Percentiles rank a stretch among this genome's conserved stretches.
phyloP scores from a whole-genome alignment of 139 green algal genomes.

The Tetradesmus obliquus region DNA sequence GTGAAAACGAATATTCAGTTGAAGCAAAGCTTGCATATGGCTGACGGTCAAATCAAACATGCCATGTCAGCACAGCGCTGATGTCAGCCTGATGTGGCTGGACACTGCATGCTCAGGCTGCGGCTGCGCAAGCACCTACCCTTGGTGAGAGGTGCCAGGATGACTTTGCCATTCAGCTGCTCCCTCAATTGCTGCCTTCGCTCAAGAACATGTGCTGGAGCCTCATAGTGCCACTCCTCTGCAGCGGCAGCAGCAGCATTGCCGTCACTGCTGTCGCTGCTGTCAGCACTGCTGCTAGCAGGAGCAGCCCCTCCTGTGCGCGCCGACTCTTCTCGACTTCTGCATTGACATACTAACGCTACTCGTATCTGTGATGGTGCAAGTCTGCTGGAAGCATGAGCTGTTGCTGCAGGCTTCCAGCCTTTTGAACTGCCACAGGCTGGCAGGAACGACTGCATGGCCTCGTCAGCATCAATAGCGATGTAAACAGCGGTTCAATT shows the following conservation, averaged over 20 bases:
- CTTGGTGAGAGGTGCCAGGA: slow-evolving; percentile 24
- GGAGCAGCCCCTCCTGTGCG: not conserved
- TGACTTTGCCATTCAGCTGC: slow-evolving; percentile 1
- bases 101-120: not conserved
- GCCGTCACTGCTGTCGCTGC: not conserved
- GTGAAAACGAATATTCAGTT: not conserved
- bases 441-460: not conserved
- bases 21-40: not conserved
- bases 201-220: slow-evolving; percentile 29
- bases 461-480: no score
- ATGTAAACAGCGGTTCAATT: no score
- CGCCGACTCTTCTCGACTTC: not conserved
- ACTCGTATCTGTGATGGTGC: not conserved
- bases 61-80: not conserved
- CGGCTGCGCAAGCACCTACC: not conserved
- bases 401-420: not conserved
- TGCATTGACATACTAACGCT: not conserved
- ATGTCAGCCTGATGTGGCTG: not conserved
- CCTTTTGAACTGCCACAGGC: not conserved
- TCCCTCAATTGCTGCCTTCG: slow-evolving; percentile 15
- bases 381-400: not conserved
- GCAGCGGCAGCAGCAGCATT: not conserved
- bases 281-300: not conserved
- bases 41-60: no score
- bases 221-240: slow-evolving; percentile 7